Conservation (phyloP, 371 early-diverging fungal species). For the Rhizopus stolonifer region DNA sequence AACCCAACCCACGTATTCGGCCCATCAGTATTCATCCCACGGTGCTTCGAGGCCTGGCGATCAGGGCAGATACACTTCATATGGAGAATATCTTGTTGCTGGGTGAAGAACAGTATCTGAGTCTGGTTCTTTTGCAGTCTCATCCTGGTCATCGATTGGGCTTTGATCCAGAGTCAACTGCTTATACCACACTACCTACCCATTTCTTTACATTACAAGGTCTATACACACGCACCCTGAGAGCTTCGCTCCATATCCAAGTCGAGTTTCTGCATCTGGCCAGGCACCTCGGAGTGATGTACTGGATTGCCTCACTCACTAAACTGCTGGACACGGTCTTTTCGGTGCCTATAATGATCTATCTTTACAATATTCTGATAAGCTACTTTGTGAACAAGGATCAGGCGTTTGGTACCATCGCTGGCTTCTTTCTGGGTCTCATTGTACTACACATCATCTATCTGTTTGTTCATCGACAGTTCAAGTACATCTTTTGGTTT, state of each 20-base stretch:
- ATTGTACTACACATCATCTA: constrained; percentile 38
- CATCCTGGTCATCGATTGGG: constrained; percentile 43
- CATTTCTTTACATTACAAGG: constrained; percentile 43
- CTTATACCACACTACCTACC: constrained; percentile 41
- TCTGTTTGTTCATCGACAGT: constrained; percentile 43
- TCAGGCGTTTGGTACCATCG: constrained; percentile 38
- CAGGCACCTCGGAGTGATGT: constrained; percentile 35
- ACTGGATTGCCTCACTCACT: constrained; percentile 41
- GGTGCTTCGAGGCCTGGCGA: constrained; percentile 43
- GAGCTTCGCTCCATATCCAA: constrained; percentile 42
- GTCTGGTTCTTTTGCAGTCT: constrained; percentile 42
- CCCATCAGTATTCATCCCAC: constrained; percentile 47
- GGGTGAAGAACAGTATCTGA: constrained; percentile 49
- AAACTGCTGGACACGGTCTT: constrained; percentile 45
- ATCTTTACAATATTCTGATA: constrained; percentile 37
- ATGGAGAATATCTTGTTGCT: constrained; percentile 45
- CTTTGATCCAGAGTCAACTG: constrained; percentile 51
- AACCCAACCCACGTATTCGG: constrained; percentile 10
- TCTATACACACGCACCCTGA: constrained; percentile 32
- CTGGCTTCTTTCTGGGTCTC: constrained; percentile 29
- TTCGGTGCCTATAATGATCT: constrained; percentile 40
- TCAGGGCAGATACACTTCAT: constrained; percentile 41
- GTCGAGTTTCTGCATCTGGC: constrained; percentile 41
- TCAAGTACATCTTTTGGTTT: constrained; percentile 50
- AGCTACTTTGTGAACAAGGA: constrained; percentile 27